Evolutionary conservation across 805 yeast genomes (phyloP).

Genomic region (Yarrowia deformans): DNA sequence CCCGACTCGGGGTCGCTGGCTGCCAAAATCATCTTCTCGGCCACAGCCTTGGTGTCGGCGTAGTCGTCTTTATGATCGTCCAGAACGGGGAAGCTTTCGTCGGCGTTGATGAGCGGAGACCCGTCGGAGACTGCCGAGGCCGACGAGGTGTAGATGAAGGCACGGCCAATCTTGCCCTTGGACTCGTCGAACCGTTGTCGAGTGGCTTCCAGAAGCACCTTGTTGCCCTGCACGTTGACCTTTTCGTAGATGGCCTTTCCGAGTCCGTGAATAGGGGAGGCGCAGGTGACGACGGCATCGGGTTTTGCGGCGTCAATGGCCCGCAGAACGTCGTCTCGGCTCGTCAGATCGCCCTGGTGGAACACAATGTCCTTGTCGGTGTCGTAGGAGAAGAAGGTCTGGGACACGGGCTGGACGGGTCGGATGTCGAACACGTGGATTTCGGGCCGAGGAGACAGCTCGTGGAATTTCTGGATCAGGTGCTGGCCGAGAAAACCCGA

Average conservation of each 20-base stretch:
- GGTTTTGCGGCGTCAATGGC: constrained; percentile 70
- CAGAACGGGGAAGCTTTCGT: constrained; percentile 94
- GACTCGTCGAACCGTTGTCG: constrained; percentile 52
- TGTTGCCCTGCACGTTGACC: constrained; percentile 91
- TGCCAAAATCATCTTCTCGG: constrained; percentile 79
- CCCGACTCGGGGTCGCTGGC: constrained; percentile 63
- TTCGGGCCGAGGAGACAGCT: constrained; percentile 66
- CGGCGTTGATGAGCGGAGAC: constrained; percentile 88
- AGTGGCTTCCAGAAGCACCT: constrained; percentile 71
- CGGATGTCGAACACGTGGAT: constrained; percentile 92
- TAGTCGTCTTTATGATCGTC: constrained; percentile 94
- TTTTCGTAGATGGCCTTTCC: constrained; percentile 82
- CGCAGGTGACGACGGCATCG: constrained; percentile 88
- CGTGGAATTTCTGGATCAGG: constrained; percentile 82
- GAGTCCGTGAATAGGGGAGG: constrained; percentile 94
- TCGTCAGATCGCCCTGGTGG: constrained; percentile 85
- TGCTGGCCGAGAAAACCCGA: constrained; percentile 95
- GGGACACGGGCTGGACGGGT: constrained; percentile 76
- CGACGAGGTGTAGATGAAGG: constrained; percentile 91
- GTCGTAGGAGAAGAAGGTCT: constrained; percentile 74
- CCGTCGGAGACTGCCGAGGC: constrained; percentile 98
- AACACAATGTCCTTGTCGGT: constrained; percentile 59
- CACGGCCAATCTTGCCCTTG: constrained; percentile 48
- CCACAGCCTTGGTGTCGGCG: constrained; percentile 91
- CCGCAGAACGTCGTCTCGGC: constrained; percentile 65